Evolutionary conservation across 768 basidiomycete species (phyloP).

Genomic region (Pulveroboletus frians): DNA sequence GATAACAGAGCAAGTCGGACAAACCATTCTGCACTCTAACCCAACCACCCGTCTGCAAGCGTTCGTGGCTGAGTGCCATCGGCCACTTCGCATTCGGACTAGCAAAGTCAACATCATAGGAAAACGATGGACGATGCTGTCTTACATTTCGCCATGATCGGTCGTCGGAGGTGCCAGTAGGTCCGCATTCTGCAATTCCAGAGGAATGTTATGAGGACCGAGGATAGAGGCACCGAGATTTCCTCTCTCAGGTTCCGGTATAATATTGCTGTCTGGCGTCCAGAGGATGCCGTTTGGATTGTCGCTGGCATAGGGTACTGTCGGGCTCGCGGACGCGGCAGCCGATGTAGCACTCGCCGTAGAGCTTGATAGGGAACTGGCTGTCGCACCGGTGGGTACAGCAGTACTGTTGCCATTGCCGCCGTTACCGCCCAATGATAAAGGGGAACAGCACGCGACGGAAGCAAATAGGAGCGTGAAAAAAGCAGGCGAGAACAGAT

Average conservation of each 20-base stretch:
- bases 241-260: constrained; percentile 40
- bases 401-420: background rate
- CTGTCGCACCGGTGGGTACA: background rate
- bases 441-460: constrained; percentile 2
- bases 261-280: constrained; percentile 12
- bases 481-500: background rate
- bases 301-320: constrained; percentile 38
- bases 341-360: constrained; percentile 13
- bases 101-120: background rate
- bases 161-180: constrained; percentile 55
- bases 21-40: constrained; percentile 52
- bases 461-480: no score
- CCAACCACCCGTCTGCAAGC: constrained; percentile 56
- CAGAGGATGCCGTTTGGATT: constrained; percentile 40
- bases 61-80: constrained; percentile 45
- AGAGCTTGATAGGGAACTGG: background rate
- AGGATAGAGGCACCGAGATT: constrained; percentile 42
- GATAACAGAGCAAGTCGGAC: constrained; percentile 2
- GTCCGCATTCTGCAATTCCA: constrained; percentile 55
- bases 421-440: no score
- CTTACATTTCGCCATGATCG: constrained; percentile 48
- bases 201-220: constrained; percentile 49
- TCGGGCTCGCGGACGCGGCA: constrained; percentile 29
- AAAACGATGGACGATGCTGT: background rate
- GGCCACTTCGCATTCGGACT: constrained; percentile 52